A percentile compares a stretch with the other conserved stretches of the same genome.
These are phyloP conservation scores for Styphnolobium japonicum DNA, from an alignment of 306 rosid species.

Conservation along the genomic window DNA sequence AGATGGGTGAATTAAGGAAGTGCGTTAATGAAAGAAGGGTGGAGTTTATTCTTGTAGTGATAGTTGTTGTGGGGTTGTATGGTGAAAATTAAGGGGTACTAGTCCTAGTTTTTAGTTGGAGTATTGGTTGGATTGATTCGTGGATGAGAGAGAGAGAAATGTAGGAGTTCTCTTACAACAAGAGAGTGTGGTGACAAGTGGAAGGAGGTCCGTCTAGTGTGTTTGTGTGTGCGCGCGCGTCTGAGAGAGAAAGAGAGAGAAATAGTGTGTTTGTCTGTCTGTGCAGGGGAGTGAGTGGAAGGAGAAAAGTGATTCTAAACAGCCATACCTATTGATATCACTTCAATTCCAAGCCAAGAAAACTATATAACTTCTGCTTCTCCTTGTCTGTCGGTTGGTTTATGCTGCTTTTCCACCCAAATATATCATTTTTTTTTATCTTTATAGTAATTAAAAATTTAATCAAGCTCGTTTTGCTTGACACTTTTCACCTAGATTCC, in stretches of 20 bases:
- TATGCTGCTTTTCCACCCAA: conserved; percentile 39
- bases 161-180: conserved; percentile 26
- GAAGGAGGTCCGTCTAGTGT: conserved; percentile 40
- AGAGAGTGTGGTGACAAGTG: conserved; percentile 71
- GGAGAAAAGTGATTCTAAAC: conserved; percentile 57
- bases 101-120: conserved; percentile 86
- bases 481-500: not conserved
- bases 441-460: not conserved
- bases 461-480: not conserved
- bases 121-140: conserved; percentile 44
- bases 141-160: conserved; percentile 53
- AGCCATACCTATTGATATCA: conserved; percentile 63
- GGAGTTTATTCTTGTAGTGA: conserved; percentile 56
- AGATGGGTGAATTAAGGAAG: not conserved
- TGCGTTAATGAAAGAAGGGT: conserved; percentile 22
- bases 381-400: conserved; percentile 62
- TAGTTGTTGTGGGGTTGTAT: conserved; percentile 46
- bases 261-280: not conserved
- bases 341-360: conserved; percentile 63
- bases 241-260: conserved; percentile 24
- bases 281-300: conserved; percentile 31
- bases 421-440: not conserved
- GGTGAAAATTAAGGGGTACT: conserved; percentile 46
- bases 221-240: not conserved
- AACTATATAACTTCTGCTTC: conserved; percentile 51